Percentiles rank a stretch among this genome's conserved stretches.
Conservation (phyloP, 345 rosid species). For the Populus simonii region DNA sequence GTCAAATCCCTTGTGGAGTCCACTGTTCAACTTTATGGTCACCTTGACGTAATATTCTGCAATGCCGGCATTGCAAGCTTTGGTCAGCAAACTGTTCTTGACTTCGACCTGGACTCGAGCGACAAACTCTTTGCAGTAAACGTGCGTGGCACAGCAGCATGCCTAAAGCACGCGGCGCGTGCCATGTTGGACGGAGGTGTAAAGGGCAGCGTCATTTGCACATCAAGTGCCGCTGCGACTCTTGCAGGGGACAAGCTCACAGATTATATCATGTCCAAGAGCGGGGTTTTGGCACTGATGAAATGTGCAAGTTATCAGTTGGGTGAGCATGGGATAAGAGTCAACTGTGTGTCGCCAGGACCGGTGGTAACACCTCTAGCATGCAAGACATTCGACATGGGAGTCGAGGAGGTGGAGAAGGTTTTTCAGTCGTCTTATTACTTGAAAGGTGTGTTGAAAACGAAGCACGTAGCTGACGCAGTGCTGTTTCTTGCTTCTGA, state of each 20-base stretch:
- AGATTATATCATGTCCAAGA: conserved; percentile 39
- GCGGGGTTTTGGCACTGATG: conserved; percentile 39
- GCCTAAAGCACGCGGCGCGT: conserved; percentile 35
- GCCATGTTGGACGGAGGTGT: conserved; percentile 32
- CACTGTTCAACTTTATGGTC: conserved; percentile 20
- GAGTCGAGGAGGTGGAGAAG: conserved; percentile 21
- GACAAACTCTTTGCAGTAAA: conserved; percentile 29
- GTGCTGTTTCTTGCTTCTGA: conserved; percentile 38
- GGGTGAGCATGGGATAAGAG: conserved; percentile 44
- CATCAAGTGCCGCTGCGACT: conserved; percentile 28
- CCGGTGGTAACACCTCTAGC: conserved; percentile 31
- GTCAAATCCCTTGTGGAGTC: conserved; percentile 31
- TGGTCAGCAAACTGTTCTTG: conserved; percentile 26
- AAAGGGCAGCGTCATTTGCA: conserved; percentile 44
- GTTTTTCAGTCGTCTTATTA: not conserved
- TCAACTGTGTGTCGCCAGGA: conserved; percentile 41
- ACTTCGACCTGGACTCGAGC: conserved; percentile 15
- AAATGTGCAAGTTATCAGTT: conserved; percentile 40
- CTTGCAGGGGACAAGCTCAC: not conserved
- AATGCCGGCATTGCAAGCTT: conserved; percentile 27
- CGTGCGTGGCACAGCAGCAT: conserved; percentile 27
- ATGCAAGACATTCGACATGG: not conserved
- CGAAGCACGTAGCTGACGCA: conserved; percentile 35
- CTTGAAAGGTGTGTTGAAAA: conserved; percentile 33
- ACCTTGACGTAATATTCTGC: conserved; percentile 40